A percentile compares a stretch with the other conserved stretches of the same genome.
These are phyloP conservation scores for Oryza punctata DNA, from an alignment of 176 grass and related monocot genomes.

Conservation along the genomic window DNA sequence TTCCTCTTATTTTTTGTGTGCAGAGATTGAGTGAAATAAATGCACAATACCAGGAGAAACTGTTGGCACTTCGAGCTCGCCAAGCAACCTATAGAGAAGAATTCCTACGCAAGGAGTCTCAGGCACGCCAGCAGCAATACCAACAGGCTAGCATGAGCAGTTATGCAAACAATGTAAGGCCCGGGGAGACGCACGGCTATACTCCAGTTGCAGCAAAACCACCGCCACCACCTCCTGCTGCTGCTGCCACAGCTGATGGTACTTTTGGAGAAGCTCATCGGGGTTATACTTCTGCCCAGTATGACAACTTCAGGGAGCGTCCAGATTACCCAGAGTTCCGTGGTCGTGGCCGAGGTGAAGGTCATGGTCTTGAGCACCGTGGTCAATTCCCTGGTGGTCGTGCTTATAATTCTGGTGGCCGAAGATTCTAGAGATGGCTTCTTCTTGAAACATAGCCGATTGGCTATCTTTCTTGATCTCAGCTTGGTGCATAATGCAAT, in stretches of 20 bases:
- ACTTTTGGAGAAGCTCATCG: constrained; percentile 58
- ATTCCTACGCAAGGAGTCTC: constrained; percentile 76
- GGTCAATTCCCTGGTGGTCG: constrained; percentile 66
- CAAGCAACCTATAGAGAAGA: constrained; percentile 79
- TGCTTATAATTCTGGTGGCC: constrained; percentile 74
- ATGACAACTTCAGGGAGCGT: constrained; percentile 45
- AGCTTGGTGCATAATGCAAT: not conserved
- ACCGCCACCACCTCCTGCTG: constrained; percentile 3
- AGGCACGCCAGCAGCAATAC: constrained; percentile 81
- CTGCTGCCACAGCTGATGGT: constrained; percentile 30
- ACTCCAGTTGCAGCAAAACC: constrained; percentile 31
- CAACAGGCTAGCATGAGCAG: constrained; percentile 62
- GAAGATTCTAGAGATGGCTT: constrained; percentile 51
- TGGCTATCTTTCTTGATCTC: constrained; percentile 1
- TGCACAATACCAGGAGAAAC: constrained; percentile 72
- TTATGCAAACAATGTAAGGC: constrained; percentile 46
- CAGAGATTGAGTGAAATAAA: constrained; percentile 96
- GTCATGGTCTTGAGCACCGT: constrained; percentile 51
- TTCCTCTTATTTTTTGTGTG: constrained; percentile 32
- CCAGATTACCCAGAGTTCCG: constrained; percentile 53
- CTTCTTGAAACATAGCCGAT: not conserved
- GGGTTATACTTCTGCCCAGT: constrained; percentile 55
- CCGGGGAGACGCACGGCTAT: constrained; percentile 49
- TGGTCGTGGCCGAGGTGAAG: constrained; percentile 51
- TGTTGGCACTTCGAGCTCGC: constrained; percentile 59